phyloP scores from a whole-genome alignment of 2,329 filamentous ascomycete genomes.

The Apiospora phragmitis region DNA sequence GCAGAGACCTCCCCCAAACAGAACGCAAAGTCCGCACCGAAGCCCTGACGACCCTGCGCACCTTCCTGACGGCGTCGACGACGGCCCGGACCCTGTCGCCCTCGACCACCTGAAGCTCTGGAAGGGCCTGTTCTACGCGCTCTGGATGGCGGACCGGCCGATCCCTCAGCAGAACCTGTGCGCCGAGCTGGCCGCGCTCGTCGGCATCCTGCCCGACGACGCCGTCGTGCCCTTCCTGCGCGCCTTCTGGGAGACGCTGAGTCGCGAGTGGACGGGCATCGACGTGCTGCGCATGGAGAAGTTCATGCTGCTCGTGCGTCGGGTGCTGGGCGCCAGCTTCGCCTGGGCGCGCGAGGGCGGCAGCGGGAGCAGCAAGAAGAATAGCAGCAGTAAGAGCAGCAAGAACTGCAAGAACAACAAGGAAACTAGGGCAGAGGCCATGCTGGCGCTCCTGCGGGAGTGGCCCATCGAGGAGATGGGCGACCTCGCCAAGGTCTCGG shows the following conservation, averaged over 20 bases:
- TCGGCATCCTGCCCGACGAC: slow-evolving; percentile 55
- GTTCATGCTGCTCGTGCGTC: slow-evolving; percentile 81
- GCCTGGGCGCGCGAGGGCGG: slow-evolving; percentile 39
- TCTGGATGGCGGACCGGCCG: slow-evolving; percentile 92
- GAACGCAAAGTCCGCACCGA: slow-evolving; percentile 77
- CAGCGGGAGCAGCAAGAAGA: slow-evolving; percentile 13
- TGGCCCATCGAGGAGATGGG: slow-evolving; percentile 43
- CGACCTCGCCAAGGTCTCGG: slow-evolving; percentile 62
- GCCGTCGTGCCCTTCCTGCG: slow-evolving; percentile 51
- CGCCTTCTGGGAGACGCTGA: slow-evolving; percentile 72
- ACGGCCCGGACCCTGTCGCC: slow-evolving; percentile 56
- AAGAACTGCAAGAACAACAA: slow-evolving; percentile 22
- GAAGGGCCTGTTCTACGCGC: slow-evolving; percentile 91
- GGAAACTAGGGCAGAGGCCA: slow-evolving; percentile 24
- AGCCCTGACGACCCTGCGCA: slow-evolving; percentile 73
- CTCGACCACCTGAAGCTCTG: slow-evolving; percentile 84
- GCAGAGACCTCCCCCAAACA: slow-evolving; percentile 35
- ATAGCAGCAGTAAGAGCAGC: slow-evolving; percentile 14
- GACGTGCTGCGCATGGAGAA: slow-evolving; percentile 86
- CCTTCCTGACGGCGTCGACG: slow-evolving; percentile 68
- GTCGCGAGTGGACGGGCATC: slow-evolving; percentile 67
- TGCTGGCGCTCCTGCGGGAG: slow-evolving; percentile 46
- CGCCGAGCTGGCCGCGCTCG: slow-evolving; percentile 71
- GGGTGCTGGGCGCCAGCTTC: slow-evolving; percentile 74
- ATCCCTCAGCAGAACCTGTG: slow-evolving; percentile 84